phyloP scores from a whole-genome alignment of 768 basidiomycete species.

The Panaeolus cyanescens region DNA sequence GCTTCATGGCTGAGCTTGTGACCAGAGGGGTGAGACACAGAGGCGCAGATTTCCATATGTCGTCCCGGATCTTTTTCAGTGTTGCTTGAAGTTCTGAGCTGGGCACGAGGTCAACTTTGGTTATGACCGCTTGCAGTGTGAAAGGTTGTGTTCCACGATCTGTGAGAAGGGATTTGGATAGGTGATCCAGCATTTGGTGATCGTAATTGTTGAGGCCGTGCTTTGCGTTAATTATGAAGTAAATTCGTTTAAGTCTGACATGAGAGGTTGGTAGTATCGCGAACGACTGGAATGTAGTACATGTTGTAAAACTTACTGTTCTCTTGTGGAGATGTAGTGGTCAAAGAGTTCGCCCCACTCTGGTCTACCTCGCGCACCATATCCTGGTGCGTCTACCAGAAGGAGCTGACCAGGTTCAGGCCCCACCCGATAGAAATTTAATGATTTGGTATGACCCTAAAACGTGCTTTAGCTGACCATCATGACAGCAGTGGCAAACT shows the following conservation, averaged over 20 bases:
- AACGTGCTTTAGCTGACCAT: not conserved
- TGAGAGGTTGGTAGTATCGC: not conserved
- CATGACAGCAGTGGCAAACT: not conserved
- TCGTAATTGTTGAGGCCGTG: slow-evolving; percentile 63
- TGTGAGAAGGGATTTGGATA: slow-evolving; percentile 43
- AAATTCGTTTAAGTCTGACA: slow-evolving; percentile 70
- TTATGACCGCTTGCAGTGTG: slow-evolving; percentile 73
- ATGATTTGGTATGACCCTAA: slow-evolving; percentile 70
- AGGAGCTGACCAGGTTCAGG: slow-evolving; percentile 56
- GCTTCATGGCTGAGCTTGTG: slow-evolving; percentile 50
- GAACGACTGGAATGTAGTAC: slow-evolving; percentile 7
- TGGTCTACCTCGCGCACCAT: slow-evolving; percentile 69
- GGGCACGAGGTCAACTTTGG: slow-evolving; percentile 63
- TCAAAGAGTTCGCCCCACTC: slow-evolving; percentile 79
- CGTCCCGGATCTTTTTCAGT: slow-evolving; percentile 44
- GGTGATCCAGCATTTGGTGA: slow-evolving; percentile 57
- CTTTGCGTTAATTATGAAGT: slow-evolving; percentile 69
- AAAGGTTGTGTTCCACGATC: slow-evolving; percentile 42
- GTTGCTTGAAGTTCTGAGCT: slow-evolving; percentile 29
- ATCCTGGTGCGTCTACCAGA: slow-evolving; percentile 82
- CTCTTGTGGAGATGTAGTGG: slow-evolving; percentile 58
- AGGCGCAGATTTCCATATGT: slow-evolving; percentile 57
- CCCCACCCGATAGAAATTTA: slow-evolving; percentile 78
- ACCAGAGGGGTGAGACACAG: slow-evolving; percentile 69
- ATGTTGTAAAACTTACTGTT: slow-evolving; percentile 48